A percentile compares a stretch with the other conserved stretches of the same genome.
Conservation (phyloP, 768 basidiomycete species). For the Termitomyces sp. region DNA sequence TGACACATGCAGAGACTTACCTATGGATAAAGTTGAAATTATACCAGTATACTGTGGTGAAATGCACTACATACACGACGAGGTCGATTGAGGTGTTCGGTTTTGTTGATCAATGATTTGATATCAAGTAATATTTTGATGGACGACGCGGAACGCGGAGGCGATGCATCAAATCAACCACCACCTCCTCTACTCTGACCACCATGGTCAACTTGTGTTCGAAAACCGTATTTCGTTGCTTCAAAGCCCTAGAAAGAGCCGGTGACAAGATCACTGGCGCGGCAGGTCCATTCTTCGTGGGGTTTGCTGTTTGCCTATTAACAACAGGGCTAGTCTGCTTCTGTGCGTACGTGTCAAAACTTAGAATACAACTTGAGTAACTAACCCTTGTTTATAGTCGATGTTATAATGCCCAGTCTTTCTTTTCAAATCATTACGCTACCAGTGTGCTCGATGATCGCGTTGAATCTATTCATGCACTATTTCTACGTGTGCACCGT, state of each 20-base stretch:
- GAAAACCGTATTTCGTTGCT: background rate
- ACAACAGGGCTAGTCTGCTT: conserved; percentile 69
- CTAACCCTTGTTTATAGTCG: conserved; percentile 46
- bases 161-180: background rate
- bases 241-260: conserved; percentile 43
- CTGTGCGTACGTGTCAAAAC: conserved; percentile 49
- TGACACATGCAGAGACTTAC: too few species aligned
- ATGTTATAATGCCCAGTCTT: conserved; percentile 69
- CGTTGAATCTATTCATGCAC: conserved; percentile 71
- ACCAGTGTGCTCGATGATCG: conserved; percentile 72
- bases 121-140: too few species aligned
- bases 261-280: conserved; percentile 85
- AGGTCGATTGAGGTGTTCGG: too few species aligned
- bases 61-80: too few species aligned
- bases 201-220: conserved; percentile 1
- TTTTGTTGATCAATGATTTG: too few species aligned
- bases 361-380: background rate
- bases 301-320: conserved; percentile 73
- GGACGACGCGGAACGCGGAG: too few species aligned
- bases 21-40: too few species aligned
- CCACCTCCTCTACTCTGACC: background rate
- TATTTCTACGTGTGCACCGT: conserved; percentile 86
- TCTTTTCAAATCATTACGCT: conserved; percentile 55
- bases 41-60: too few species aligned
- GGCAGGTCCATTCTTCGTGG: conserved; percentile 89